A percentile compares a stretch with the other conserved stretches of the same genome.
phyloP scores from a whole-genome alignment of 768 basidiomycete genomes.

The Boletus speciosus region DNA sequence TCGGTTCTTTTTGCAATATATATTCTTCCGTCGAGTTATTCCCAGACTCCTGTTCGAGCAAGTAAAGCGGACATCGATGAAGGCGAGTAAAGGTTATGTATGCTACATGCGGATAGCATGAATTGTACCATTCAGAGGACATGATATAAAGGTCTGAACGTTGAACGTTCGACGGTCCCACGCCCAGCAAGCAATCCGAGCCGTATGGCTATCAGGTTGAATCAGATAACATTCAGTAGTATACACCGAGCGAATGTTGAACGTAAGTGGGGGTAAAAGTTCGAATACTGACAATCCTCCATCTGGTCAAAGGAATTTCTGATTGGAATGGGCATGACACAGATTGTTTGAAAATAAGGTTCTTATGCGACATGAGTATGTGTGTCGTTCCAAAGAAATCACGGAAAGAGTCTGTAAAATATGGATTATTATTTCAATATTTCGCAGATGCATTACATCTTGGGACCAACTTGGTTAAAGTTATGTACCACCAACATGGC shows the following conservation, averaged over 20 bases:
- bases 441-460: not conserved
- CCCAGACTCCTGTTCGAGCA: not conserved
- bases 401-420: not conserved
- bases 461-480: constrained; percentile 1
- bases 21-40: not conserved
- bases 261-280: not conserved
- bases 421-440: too few species aligned
- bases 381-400: not conserved
- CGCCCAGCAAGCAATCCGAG: not conserved
- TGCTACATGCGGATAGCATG: not conserved
- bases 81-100: not conserved
- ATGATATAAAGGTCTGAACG: not conserved
- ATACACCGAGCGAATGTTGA: not conserved
- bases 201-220: not conserved
- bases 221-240: not conserved
- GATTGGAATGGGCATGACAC: not conserved
- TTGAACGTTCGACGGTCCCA: not conserved
- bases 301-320: not conserved
- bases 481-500: not conserved
- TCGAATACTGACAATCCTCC: not conserved
- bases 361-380: not conserved
- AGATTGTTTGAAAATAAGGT: not conserved
- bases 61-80: constrained; percentile 3
- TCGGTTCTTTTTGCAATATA: not conserved
- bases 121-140: not conserved